Evolutionary conservation across 768 basidiomycete species (phyloP), one percentile per base, ranked within the genome.

Genomic region (Mrakia gelida): DNA sequence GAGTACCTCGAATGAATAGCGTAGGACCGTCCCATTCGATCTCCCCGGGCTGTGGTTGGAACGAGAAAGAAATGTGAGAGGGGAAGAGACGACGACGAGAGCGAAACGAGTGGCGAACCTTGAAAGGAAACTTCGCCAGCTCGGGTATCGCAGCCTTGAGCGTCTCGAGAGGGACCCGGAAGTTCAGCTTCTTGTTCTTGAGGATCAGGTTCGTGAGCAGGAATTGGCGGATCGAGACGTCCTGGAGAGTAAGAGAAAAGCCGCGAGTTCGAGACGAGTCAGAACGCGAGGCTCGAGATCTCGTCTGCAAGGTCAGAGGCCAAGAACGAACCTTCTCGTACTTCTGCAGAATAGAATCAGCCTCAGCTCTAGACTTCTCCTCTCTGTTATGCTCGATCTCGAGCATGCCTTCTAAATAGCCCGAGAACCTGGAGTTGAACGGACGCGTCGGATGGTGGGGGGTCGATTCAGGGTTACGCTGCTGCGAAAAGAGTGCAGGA

Each of bases 81-180:
- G 63, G 49, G 13, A 34, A 77, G 34, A 1, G 34, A 28, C 13
- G 80, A 75, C 26, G 80, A 79, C 28, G 65, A 43, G 26, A 79
- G 88, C 0, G 89, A 15, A 45, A 45, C 9, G 45, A 45, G 45
- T 6, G 38, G 87, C 54, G 83, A 84, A 68, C 68, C 30, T 13
- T 7, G 81, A 91, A 93, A 0, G 94, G 93, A 82, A 97, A 96
- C 9, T 87, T 87, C 13, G 92, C 94, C 3, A 95, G 86, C 28
- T 88, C 87, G 0, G 85, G 82, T 26, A 95, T 85, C 0, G 89
- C 86, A 9, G 87, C 85, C 3, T 86, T 86, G 32, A 96, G 85
- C 73, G 91, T 89, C 18, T 88, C 86, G 16, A 95, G 83, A 0
- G 95, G 93, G 43, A 96, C 86, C 18, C 89, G 88, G 84, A 95